A percentile compares a stretch with the other conserved stretches of the same genome.
phyloP scores from a whole-genome alignment of 805 yeast genomes.

The Teunomyces cretensis region DNA sequence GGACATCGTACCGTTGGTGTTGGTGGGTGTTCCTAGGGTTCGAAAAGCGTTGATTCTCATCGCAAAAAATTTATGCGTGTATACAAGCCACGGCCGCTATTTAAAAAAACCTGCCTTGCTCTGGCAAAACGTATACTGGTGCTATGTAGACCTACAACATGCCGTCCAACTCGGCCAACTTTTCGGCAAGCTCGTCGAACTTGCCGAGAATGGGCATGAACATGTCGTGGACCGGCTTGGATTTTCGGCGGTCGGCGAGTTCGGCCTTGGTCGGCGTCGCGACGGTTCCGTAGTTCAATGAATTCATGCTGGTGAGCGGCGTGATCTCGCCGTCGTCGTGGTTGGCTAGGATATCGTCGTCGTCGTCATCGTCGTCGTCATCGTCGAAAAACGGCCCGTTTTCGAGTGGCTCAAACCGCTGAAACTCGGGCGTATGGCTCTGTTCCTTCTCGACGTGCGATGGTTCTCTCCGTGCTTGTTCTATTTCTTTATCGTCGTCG shows the following conservation, averaged over 20 bases:
- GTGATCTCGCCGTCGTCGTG: slow-evolving; percentile 22
- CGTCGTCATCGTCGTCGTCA: slow-evolving; percentile 22
- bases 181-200: slow-evolving; percentile 43
- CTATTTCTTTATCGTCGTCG: neutral
- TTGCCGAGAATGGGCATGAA: slow-evolving; percentile 59
- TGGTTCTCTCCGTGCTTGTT: neutral
- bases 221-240: slow-evolving; percentile 47
- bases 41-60: neutral
- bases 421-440: slow-evolving; percentile 2
- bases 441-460: neutral
- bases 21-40: neutral
- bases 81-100: neutral
- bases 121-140: no score
- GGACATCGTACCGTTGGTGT: slow-evolving; percentile 28
- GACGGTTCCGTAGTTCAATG: slow-evolving; percentile 18
- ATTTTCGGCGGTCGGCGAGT: slow-evolving; percentile 21
- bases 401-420: neutral
- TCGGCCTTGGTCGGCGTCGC: slow-evolving; percentile 11
- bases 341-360: slow-evolving; percentile 7
- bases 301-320: slow-evolving; percentile 38
- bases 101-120: no score
- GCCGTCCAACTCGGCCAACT: slow-evolving; percentile 38
- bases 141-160: slow-evolving; percentile 6
- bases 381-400: slow-evolving; percentile 11
- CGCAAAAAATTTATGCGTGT: neutral